Evolutionary conservation across 371 early-diverging fungal genomes (phyloP).

Genomic region (Lichtheimia ornata): DNA sequence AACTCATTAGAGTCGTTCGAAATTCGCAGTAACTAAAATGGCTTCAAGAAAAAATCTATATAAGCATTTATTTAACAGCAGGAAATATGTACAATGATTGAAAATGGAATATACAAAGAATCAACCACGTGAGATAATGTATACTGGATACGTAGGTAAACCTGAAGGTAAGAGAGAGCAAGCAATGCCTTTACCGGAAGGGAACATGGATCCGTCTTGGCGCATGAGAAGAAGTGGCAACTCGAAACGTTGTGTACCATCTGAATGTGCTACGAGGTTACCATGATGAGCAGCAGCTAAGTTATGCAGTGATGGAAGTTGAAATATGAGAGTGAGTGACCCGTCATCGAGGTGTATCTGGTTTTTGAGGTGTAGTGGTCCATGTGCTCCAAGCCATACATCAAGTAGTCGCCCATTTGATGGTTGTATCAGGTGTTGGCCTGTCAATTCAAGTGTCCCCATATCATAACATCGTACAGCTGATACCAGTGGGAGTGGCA

Average conservation of each 20-base stretch:
- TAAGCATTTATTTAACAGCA: too few species aligned
- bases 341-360: background rate
- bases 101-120: too few species aligned
- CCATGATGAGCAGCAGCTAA: constrained; percentile 34
- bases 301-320: constrained; percentile 29
- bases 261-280: constrained; percentile 20
- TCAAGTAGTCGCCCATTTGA: constrained; percentile 22
- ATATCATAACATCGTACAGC: constrained; percentile 21
- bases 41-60: too few species aligned
- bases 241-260: constrained; percentile 37
- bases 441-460: constrained; percentile 27
- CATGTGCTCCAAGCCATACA: constrained; percentile 43
- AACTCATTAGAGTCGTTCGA: too few species aligned
- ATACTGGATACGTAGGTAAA: too few species aligned
- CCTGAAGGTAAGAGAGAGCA: constrained; percentile 19
- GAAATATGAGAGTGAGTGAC: background rate
- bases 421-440: constrained; percentile 28
- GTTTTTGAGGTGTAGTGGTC: background rate
- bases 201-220: constrained; percentile 42
- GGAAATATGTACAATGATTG: too few species aligned
- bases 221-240: constrained; percentile 37
- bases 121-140: too few species aligned
- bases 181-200: constrained; percentile 32
- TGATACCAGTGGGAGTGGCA: constrained; percentile 42
- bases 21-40: too few species aligned